phyloP scores from a whole-genome alignment of 2,329 filamentous ascomycete genomes.

The Aspergillus pseudonomiae region DNA sequence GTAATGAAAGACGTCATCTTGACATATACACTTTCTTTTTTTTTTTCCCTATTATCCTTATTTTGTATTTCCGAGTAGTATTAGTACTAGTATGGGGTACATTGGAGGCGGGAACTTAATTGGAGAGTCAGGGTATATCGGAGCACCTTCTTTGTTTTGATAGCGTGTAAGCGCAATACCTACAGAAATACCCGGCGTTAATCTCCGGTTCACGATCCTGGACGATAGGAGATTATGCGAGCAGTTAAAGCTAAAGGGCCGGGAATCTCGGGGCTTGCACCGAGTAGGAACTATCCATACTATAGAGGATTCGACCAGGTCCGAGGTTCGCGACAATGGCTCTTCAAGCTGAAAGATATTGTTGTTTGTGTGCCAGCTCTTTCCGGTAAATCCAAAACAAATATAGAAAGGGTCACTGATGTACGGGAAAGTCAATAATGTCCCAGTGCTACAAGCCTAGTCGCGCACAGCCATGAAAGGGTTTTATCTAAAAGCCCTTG shows the following conservation, averaged over 20 bases:
- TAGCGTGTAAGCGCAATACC: background rate
- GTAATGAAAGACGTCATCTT: conserved; percentile 1
- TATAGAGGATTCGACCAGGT: background rate
- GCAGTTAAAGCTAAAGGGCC: background rate
- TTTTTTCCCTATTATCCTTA: background rate
- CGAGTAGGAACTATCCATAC: background rate
- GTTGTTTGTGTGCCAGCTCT: background rate
- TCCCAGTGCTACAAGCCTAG: background rate
- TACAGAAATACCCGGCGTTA: background rate
- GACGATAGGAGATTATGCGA: background rate
- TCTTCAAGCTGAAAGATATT: background rate
- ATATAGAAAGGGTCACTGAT: background rate
- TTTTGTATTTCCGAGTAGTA: background rate
- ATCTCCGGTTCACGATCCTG: conserved; percentile 5
- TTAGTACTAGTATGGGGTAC: background rate
- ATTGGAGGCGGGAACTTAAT: background rate
- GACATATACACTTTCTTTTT: background rate
- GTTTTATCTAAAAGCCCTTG: background rate
- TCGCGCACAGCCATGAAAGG: background rate
- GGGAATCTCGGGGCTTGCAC: background rate
- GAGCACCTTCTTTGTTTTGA: conserved; percentile 3
- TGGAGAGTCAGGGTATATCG: background rate
- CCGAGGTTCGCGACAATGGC: background rate
- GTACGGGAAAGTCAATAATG: background rate
- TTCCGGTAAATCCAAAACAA: background rate